Percentiles rank a stretch among this genome's conserved stretches.
These are phyloP conservation scores for Heliamphora exappendiculata DNA, from an alignment of 148 eudicot species.

Conservation along the genomic window DNA sequence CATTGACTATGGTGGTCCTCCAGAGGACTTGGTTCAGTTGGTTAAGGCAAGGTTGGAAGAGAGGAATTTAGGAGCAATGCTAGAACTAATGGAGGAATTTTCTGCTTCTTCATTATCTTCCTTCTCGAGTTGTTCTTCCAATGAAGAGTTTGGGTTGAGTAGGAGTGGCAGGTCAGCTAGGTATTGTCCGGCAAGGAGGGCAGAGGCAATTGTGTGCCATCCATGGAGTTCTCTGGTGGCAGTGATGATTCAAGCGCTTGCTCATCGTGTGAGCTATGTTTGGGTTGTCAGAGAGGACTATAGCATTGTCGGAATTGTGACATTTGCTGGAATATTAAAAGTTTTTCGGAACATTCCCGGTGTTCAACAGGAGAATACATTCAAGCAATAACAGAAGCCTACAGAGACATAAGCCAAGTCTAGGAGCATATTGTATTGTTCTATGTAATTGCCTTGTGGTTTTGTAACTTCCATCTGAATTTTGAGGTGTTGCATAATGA, in stretches of 20 bases:
- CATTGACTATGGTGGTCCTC: conserved; percentile 55
- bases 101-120: conserved; percentile 30
- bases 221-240: conserved; percentile 79
- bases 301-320: conserved; percentile 62
- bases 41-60: conserved; percentile 56
- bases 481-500: neutral
- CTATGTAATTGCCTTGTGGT: neutral
- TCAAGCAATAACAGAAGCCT: conserved; percentile 10
- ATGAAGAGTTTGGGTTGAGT: conserved; percentile 47
- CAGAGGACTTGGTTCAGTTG: conserved; percentile 55
- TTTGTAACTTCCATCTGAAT: neutral
- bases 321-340: conserved; percentile 56
- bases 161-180: conserved; percentile 27
- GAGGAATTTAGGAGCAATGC: conserved; percentile 42
- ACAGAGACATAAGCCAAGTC: neutral
- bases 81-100: conserved; percentile 56
- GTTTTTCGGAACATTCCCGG: conserved; percentile 35
- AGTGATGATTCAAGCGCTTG: conserved; percentile 84
- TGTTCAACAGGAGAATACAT: neutral
- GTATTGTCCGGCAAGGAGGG: conserved; percentile 33
- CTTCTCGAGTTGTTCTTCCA: conserved; percentile 50
- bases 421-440: neutral
- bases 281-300: conserved; percentile 77
- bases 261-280: conserved; percentile 61
- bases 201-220: conserved; percentile 57